phyloP scores from a whole-genome alignment of 768 basidiomycete species.

The Tylopilus cervinicoccineus region DNA sequence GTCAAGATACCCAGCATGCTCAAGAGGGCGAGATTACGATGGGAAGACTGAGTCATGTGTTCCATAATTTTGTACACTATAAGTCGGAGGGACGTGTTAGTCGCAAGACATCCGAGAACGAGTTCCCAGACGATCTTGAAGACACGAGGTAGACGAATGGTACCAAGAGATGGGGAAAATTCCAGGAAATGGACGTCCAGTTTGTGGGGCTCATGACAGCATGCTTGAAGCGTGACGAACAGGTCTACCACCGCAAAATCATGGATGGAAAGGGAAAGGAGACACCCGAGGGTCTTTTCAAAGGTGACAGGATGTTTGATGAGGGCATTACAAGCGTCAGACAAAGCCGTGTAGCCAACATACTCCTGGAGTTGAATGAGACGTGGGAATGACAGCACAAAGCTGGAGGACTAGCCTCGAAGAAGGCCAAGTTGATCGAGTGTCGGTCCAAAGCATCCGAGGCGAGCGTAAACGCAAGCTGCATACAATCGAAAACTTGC shows the following conservation, averaged over 20 bases:
- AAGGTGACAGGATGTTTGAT: constrained; percentile 43
- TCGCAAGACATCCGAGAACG: constrained; percentile 33
- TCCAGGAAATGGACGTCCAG: constrained; percentile 41
- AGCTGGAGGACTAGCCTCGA: constrained; percentile 51
- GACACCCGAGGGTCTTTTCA: constrained; percentile 58
- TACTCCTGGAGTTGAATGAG: constrained; percentile 14
- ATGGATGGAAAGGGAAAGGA: constrained; percentile 63
- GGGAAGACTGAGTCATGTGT: constrained; percentile 52
- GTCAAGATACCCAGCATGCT: constrained; percentile 54
- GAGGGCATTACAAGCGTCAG: constrained; percentile 54
- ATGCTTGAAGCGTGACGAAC: constrained; percentile 44
- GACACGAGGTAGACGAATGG: constrained; percentile 57
- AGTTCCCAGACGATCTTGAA: constrained; percentile 57
- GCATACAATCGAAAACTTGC: constrained; percentile 49
- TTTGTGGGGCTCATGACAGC: constrained; percentile 37
- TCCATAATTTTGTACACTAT: constrained; percentile 61
- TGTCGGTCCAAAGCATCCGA: constrained; percentile 62
- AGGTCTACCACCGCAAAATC: constrained; percentile 56
- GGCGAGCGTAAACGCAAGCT: constrained; percentile 59
- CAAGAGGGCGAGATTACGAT: constrained; percentile 68
- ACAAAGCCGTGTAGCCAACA: constrained; percentile 65
- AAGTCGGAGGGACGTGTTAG: constrained; percentile 44
- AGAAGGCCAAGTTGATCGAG: constrained; percentile 55
- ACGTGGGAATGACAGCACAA: constrained; percentile 18
- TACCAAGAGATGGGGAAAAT: constrained; percentile 37